Base-by-base conservation (phyloP, 1,139 yeast genomes). In the Pneumocystis murina region DNA sequence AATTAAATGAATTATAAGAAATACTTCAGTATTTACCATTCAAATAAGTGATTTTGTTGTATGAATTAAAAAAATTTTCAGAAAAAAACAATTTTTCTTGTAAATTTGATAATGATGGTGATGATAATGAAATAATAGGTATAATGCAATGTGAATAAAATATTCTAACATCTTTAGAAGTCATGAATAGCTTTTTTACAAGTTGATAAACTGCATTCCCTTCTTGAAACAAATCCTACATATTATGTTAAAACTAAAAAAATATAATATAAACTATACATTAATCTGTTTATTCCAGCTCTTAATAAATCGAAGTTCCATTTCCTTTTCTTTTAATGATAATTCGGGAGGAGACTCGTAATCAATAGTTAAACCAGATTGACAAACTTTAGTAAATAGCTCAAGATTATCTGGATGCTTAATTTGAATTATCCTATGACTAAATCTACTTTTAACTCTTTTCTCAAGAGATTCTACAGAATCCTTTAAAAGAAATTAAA, bases 401-500 rank as follows among this genome's bases (percentile, higher is more conserved):
- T 69, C 73, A 75, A 77, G 63, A 64, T 74, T 65, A 61, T 68
- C 61, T 61, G 85, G 78, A 63, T 84, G 84, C 59, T 80, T 80
- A 59, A 89, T 77, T 43, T 82, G 79, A 41, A 88, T 79, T 1
- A 87, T 76, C 62, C 95, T 76, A 71, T 91, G 97, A 41, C 95
- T 85, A 73, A 91, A 92, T 67, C 99, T 78, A 65, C 95, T 86
- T 69, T 90, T 81, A 0, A 94, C 97, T 69, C 99, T 80, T 71
- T 91, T 92, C 72, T 94, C 99, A 64, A 92, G 77, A 68, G 83
- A 78, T 69, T 92, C 97, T 0, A 89, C 80, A 8, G 87, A 87
- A 55, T 68, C 69, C 33, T 62, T 28, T 33, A 59, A 20, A 30
- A 61, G 36, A 35, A 48, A 24, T 48, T 39, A 58, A 7, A 20